These are phyloP conservation scores for Gymnopilus dilepis DNA, from an alignment of 768 basidiomycete species.

Conservation along the genomic window DNA sequence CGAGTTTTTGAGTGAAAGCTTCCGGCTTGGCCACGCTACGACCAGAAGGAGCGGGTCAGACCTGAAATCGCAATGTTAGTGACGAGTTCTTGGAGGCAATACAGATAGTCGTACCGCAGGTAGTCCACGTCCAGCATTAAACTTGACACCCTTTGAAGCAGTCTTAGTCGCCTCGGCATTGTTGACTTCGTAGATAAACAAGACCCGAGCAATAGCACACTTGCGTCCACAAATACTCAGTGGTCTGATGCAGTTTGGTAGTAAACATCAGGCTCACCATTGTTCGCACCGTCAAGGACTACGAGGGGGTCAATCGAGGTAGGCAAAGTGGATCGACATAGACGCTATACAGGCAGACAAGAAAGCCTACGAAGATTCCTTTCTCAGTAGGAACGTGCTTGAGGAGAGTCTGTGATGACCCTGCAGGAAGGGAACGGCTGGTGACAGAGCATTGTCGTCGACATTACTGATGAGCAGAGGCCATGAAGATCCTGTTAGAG, in stretches of 20 bases:
- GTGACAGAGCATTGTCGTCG: conserved; percentile 93
- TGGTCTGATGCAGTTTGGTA: conserved; percentile 99
- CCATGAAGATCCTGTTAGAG: too few species aligned
- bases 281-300: conserved; percentile 79
- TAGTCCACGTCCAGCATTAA: conserved; percentile 91
- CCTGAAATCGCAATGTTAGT: conserved; percentile 37
- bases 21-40: conserved; percentile 98
- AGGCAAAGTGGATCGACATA: conserved; percentile 99
- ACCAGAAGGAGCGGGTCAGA: conserved; percentile 94
- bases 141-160: conserved; percentile 50
- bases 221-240: conserved; percentile 98
- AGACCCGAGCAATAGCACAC: conserved; percentile 97
- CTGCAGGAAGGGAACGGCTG: conserved; percentile 83
- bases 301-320: conserved; percentile 99
- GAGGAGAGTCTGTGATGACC: conserved; percentile 77
- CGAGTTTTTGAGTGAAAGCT: conserved; percentile 98
- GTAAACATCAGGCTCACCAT: conserved; percentile 80
- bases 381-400: conserved; percentile 81
- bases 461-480: conserved; percentile 99
- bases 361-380: conserved; percentile 93
- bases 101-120: conserved; percentile 73
- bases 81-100: not conserved
- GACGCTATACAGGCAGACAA: conserved; percentile 93
- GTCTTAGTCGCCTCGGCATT: conserved; percentile 46
- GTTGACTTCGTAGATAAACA: conserved; percentile 67